phyloP scores from a whole-genome alignment of 305 asterid species.

The Rubia peregrina region DNA sequence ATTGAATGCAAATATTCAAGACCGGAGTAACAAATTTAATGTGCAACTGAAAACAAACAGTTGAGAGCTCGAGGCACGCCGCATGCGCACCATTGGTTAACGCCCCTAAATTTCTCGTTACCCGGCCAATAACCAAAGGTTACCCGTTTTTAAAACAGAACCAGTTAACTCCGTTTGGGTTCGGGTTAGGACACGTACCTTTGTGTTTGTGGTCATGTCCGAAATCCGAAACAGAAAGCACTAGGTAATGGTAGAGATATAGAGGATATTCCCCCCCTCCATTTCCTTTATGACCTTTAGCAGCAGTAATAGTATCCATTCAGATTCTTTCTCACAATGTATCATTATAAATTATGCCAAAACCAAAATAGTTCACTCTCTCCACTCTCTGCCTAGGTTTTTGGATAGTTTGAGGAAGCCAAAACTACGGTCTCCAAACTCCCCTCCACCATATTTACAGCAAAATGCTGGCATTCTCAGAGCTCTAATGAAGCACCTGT shows the following conservation, averaged over 20 bases:
- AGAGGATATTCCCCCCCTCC: conserved; percentile 11
- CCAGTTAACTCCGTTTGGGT: not conserved
- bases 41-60: not conserved
- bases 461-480: not conserved
- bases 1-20: too few relatives aligned
- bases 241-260: not conserved
- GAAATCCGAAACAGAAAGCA: not conserved
- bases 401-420: conserved; percentile 6
- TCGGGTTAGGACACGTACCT: not conserved
- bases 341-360: conserved; percentile 24
- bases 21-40: too few relatives aligned
- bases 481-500: too few relatives aligned
- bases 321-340: conserved; percentile 29
- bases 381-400: not conserved
- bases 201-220: not conserved
- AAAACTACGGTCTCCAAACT: not conserved
- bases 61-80: not conserved
- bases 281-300: conserved; percentile 17
- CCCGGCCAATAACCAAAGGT: not conserved
- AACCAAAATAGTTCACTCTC: conserved; percentile 9
- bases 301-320: conserved; percentile 8
- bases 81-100: conserved; percentile 2
- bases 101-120: not conserved
- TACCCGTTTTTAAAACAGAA: not conserved
- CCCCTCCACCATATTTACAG: not conserved